phyloP scores from a whole-genome alignment of 495 filamentous ascomycete species.

The Aspergillus conjunctus region DNA sequence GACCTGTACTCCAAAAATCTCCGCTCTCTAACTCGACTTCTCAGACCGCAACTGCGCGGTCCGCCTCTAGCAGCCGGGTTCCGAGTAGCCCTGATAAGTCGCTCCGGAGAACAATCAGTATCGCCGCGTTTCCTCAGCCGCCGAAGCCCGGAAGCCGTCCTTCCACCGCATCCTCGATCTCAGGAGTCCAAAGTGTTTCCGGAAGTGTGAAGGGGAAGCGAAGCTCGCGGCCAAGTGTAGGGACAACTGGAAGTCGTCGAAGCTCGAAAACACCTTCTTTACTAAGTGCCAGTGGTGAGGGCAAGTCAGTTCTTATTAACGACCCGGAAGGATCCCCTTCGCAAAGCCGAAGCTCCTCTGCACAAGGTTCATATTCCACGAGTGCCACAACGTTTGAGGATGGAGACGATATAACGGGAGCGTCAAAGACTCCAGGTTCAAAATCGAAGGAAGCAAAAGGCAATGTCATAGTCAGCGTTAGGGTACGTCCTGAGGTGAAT shows the following conservation, averaged over 20 bases:
- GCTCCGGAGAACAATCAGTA: constrained; percentile 84
- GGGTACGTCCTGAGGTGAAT: constrained; percentile 80
- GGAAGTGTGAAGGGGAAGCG: constrained; percentile 36
- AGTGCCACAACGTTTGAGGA: constrained; percentile 86
- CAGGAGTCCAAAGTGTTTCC: constrained; percentile 31
- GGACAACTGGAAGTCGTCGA: constrained; percentile 49
- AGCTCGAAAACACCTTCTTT: constrained; percentile 67
- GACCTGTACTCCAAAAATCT: constrained; percentile 54
- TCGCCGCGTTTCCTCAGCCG: constrained; percentile 89
- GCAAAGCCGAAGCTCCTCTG: constrained; percentile 85
- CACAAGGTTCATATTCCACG: constrained; percentile 86
- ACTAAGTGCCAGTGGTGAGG: constrained; percentile 76
- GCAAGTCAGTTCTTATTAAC: constrained; percentile 64
- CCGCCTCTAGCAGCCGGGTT: constrained; percentile 38
- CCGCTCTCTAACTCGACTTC: constrained; percentile 50
- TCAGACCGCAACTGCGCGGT: constrained; percentile 40
- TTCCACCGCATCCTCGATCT: constrained; percentile 44
- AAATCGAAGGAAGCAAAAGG: constrained; percentile 73
- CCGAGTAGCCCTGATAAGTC: constrained; percentile 58
- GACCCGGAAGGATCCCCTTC: constrained; percentile 79
- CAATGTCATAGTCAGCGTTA: constrained; percentile 94
- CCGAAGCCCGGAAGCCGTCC: constrained; percentile 62
- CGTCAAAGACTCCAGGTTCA: constrained; percentile 27
- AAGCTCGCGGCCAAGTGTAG: constrained; percentile 43
- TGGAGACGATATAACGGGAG: constrained; percentile 44